Evolutionary conservation across 176 grass and related monocot species (phyloP), one percentile per base, ranked within the genome.

Genomic region (Lolium multiflorum): DNA sequence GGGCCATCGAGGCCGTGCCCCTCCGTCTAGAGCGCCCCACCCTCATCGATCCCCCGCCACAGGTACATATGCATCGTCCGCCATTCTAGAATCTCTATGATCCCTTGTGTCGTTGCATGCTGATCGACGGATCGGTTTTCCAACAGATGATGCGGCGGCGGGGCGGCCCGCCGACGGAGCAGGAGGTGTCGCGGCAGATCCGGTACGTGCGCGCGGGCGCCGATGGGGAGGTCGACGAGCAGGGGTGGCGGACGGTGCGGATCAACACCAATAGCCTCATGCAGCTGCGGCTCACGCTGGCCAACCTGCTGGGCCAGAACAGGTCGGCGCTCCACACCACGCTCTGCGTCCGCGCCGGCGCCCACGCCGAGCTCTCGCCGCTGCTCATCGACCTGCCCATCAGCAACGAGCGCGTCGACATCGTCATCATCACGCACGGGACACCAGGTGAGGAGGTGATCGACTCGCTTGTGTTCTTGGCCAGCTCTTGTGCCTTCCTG

Each of bases 331-430:
- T 68, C 5, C 75, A 83, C 55, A 84, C 44, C 55, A 80, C 81
- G 1, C 81, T 90, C 73, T 87, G 74, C 74, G 49, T 76, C 74
- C 74, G 49, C 74, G 74, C 74, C 4, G 74, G 74, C 9, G 49
- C 15, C 0, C 22, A 18, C 65, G 79, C 79, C 0, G 55, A 43
- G 2, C 65, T 90, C 74, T 83, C 44, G 13, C 89, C 84, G 5
- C 64, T 90, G 16, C 84, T 78, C 73, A 35, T 90, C 74, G 84
- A 83, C 80, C 84, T 87, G 3, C 89, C 84, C 17, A 48, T 87
- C 64, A 80, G 84, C 54, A 90, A 87, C 74, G 66, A 90, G 4
- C 25, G 49, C 25, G 12, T 76, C 49, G 74, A 76, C 74, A 76
- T 76, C 50, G 74, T 76, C 49, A 28, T 76, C 49, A 54, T 76